Percentiles rank a stretch among this genome's conserved stretches.
These are phyloP conservation scores for Teunomyces atbi DNA, from an alignment of 805 yeast genomes.

Conservation along the genomic window DNA sequence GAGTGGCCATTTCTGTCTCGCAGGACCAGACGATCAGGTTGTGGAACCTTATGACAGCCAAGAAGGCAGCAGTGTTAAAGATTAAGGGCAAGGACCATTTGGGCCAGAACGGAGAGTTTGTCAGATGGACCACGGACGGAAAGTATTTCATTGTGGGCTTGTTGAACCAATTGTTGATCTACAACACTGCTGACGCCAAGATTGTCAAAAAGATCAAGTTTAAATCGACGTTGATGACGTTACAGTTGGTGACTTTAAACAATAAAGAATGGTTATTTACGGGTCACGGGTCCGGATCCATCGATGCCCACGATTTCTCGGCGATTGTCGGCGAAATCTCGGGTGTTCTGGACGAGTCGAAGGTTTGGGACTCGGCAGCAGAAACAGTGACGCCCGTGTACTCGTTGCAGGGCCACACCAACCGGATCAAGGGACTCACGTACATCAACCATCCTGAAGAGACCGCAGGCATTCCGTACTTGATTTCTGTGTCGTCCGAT, in stretches of 20 bases:
- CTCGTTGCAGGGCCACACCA: constrained; percentile 74
- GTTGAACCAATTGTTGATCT: constrained; percentile 61
- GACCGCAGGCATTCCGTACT: constrained; percentile 38
- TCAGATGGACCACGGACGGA: constrained; percentile 70
- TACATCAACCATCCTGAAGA: constrained; percentile 42
- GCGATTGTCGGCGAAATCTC: constrained; percentile 12
- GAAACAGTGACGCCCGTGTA: constrained; percentile 47
- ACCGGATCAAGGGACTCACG: constrained; percentile 78
- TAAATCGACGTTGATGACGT: constrained; percentile 62
- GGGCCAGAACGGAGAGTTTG: constrained; percentile 63
- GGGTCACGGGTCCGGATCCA: constrained; percentile 71
- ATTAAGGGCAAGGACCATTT: constrained; percentile 64
- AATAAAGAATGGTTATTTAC: constrained; percentile 57
- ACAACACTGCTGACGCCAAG: constrained; percentile 60
- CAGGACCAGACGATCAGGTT: constrained; percentile 79
- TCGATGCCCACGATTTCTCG: constrained; percentile 52
- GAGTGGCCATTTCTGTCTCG: constrained; percentile 87
- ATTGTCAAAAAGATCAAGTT: constrained; percentile 53
- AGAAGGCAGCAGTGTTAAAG: constrained; percentile 83
- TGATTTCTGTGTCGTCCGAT: constrained; percentile 87
- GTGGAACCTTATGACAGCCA: constrained; percentile 97
- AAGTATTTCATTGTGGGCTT: constrained; percentile 74
- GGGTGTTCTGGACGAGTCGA: constrained; percentile 22
- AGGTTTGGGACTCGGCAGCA: constrained; percentile 23
- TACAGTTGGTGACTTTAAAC: constrained; percentile 50